A percentile compares a stretch with the other conserved stretches of the same genome.
phyloP scores from a whole-genome alignment of 2,329 filamentous ascomycete genomes.

The Leptographium galeiforme region DNA sequence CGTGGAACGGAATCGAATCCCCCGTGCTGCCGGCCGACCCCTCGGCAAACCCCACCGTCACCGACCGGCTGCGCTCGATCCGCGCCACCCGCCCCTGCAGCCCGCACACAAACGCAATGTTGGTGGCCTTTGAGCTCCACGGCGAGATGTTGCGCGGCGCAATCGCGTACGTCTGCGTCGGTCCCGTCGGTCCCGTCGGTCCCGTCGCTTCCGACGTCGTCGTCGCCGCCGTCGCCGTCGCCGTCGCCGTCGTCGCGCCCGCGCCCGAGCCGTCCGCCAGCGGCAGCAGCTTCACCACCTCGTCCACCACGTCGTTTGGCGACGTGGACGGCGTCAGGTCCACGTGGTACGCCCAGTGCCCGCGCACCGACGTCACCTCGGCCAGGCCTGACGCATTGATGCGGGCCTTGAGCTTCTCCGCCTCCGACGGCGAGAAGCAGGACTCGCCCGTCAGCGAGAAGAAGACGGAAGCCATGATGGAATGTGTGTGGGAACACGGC shows the following conservation, averaged over 20 bases:
- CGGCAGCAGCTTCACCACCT: slow-evolving; percentile 31
- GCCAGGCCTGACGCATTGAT: slow-evolving; percentile 25
- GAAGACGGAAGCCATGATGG: slow-evolving; percentile 9
- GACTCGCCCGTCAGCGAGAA: slow-evolving; percentile 12
- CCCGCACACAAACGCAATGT: slow-evolving; percentile 84
- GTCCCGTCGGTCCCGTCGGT: slow-evolving; percentile 25
- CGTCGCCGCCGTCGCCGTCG: slow-evolving; percentile 29
- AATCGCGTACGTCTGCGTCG: slow-evolving; percentile 47
- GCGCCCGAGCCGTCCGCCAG: slow-evolving; percentile 18
- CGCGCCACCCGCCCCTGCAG: slow-evolving; percentile 56
- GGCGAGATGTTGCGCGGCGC: slow-evolving; percentile 80
- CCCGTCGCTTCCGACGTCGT: slow-evolving; percentile 29
- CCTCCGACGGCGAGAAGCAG: slow-evolving; percentile 36
- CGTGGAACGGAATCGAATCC: slow-evolving; percentile 35
- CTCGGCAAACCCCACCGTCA: slow-evolving; percentile 54
- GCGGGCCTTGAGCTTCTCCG: slow-evolving; percentile 28
- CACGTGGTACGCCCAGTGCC: slow-evolving; percentile 54
- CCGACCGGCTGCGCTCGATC: slow-evolving; percentile 74
- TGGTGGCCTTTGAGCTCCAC: slow-evolving; percentile 95
- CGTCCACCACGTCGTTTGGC: slow-evolving; percentile 27
- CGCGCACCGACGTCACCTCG: slow-evolving; percentile 34
- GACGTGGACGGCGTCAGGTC: slow-evolving; percentile 36
- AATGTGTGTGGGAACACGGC: background rate
- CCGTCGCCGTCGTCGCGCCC: slow-evolving; percentile 27
- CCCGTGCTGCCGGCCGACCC: slow-evolving; percentile 27